Evolutionary conservation across 2,329 filamentous ascomycete species (phyloP).

Genomic region (Madurella mycetomatis): DNA sequence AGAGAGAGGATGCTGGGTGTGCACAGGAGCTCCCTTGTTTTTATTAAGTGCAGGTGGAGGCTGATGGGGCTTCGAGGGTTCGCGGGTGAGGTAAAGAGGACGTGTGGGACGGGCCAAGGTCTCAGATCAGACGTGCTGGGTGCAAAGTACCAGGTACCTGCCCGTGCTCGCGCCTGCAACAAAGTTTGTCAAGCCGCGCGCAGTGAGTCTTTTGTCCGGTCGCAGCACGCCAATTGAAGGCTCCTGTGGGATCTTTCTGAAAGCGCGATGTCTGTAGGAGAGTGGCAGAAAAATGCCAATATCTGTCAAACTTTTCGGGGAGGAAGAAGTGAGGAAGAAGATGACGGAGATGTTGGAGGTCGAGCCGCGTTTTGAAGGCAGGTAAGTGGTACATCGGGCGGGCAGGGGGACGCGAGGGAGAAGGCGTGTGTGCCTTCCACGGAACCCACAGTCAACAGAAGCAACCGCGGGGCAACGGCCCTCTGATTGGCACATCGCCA

Average conservation of each 20-base stretch:
- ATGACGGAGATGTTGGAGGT: background rate
- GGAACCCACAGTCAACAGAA: slow-evolving; percentile 43
- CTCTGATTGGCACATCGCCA: slow-evolving; percentile 39
- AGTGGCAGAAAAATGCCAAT: background rate
- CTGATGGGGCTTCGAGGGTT: slow-evolving; percentile 22
- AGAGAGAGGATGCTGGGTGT: slow-evolving; percentile 20
- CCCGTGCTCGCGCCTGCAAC: slow-evolving; percentile 9
- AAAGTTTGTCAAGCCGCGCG: background rate
- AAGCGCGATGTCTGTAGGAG: background rate
- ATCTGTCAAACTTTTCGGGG: background rate
- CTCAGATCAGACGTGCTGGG: slow-evolving; percentile 26
- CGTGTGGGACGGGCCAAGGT: slow-evolving; percentile 22
- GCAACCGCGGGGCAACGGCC: slow-evolving; percentile 55
- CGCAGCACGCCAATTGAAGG: background rate
- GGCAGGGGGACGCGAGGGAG: slow-evolving; percentile 23
- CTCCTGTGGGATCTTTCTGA: slow-evolving; percentile 1
- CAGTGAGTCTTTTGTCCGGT: background rate
- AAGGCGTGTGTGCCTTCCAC: slow-evolving; percentile 25
- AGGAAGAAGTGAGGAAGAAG: background rate
- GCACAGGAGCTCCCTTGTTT: slow-evolving; percentile 26
- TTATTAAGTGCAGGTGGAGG: slow-evolving; percentile 28
- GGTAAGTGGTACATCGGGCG: slow-evolving; percentile 17
- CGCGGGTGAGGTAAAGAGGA: slow-evolving; percentile 16
- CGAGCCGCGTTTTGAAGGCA: background rate
- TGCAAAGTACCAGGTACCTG: slow-evolving; percentile 26